Base-by-base conservation (phyloP, 768 basidiomycete species). In the Kwoniella europaea region DNA sequence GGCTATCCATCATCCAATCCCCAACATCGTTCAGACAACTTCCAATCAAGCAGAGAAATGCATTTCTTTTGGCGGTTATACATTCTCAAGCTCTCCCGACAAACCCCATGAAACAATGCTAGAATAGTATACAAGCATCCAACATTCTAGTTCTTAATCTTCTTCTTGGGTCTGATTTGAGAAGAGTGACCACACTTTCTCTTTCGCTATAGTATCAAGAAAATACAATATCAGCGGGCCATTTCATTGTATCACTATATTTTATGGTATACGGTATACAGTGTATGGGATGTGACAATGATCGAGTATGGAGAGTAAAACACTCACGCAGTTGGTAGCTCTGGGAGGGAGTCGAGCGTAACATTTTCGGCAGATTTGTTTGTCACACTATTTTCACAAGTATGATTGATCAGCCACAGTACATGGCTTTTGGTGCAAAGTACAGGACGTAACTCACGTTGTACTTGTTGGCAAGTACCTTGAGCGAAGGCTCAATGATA, bases 341-440 rank as follows among this genome's bases (percentile, higher is more conserved):
- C 97, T 94, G 65, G 95, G 96, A 74, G 97, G 96, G 79, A 98
- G 96, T 79, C 97, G 96, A 56, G 97, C 97, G 85, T 98, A 98
- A 88, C 97, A 98, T 86, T 98, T 98, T 86, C 97, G 94, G 89
- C 97, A 98, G 81, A 98, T 98, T 85, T 95, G 93, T 88, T 96
- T 96, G 86, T 97, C 94, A 85, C 94, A 98, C 81, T 82, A 65
- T 29, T 7, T 1, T 24, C n/a, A 27, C 2, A 15, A 2, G 24
- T 4, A 58, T 27, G 2, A 58, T 13, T 20, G 22, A 24, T 58
- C 56, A 58, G 56, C 24, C 54, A 55, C 10, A 16, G n/a, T n/a
- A 55, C 10, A 16, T 24, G 13, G 2, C 18, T 55, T 55, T 24
- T 24, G 22, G 10, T 27, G 41, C 7, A 10, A 22, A 42, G 24